These are phyloP conservation scores for Alternaria sp. DNA, from an alignment of 2,329 filamentous ascomycete species.

Conservation along the genomic window DNA sequence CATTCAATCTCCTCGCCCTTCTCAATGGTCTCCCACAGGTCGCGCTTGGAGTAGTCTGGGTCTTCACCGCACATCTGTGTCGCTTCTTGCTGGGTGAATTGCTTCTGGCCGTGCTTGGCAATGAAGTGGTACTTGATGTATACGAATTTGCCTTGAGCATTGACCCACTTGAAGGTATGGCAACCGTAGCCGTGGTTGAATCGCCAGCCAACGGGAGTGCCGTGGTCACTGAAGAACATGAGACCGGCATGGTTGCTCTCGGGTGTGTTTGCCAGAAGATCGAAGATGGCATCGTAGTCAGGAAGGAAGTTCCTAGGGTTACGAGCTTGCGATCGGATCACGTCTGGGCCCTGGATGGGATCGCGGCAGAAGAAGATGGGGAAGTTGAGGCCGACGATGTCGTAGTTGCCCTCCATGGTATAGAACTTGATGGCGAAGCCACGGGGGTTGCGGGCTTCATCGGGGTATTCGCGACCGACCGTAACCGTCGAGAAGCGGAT, in stretches of 20 bases:
- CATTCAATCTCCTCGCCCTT: conserved; percentile 51
- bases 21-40: conserved; percentile 55
- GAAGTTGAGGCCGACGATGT: conserved; percentile 57
- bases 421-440: conserved; percentile 60
- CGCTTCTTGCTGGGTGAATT: conserved; percentile 55
- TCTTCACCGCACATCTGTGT: conserved; percentile 56
- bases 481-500: conserved; percentile 56
- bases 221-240: conserved; percentile 60
- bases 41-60: conserved; percentile 58
- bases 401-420: conserved; percentile 57
- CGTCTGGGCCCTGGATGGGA: conserved; percentile 55
- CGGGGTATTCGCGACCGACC: conserved; percentile 52
- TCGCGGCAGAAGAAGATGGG: conserved; percentile 60
- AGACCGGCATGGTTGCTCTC: conserved; percentile 57
- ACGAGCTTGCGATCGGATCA: conserved; percentile 56
- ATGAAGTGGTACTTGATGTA: conserved; percentile 61
- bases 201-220: conserved; percentile 56
- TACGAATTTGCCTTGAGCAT: conserved; percentile 56
- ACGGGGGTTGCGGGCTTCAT: conserved; percentile 55
- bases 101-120: conserved; percentile 56
- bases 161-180: conserved; percentile 58
- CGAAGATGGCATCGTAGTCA: conserved; percentile 57
- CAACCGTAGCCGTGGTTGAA: conserved; percentile 52
- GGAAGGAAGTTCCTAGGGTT: conserved; percentile 58
- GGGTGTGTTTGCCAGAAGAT: conserved; percentile 57